Evolutionary conservation across 2,329 filamentous ascomycete species (phyloP), one percentile per base, ranked within the genome.

Genomic region (Neurospora sp.): DNA sequence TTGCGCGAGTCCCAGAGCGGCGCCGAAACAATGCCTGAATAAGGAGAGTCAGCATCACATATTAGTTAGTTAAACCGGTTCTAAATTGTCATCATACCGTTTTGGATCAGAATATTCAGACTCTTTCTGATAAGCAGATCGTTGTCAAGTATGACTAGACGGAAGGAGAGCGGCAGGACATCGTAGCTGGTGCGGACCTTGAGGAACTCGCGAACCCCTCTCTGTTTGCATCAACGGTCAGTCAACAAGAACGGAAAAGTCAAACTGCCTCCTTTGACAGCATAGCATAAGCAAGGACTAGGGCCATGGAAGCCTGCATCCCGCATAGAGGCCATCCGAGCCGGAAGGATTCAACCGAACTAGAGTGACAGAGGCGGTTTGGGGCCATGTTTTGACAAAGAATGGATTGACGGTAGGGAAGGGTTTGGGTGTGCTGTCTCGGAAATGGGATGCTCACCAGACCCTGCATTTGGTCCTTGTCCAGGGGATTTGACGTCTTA

Each of bases 101-200:
- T 98, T 80, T 98, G 95, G 66, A 93, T 93, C 74, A 99, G 86
- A 75, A 98, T 98, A 77, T 92, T 93, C 77, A 99, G 84, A 80
- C 93, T 97, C 86, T 98, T 97, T 83, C 96, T 97, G 76, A 99
- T 96, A 69, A 97, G 89, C 70, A 99, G 86, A 72, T 94, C 90
- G 72, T 93, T 98, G 81, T 99, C 96, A 79, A 99, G 92, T 73
- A 97, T 89, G 77, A 99, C 96, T 69, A 99, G 89, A 73, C 96
- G 92, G 82, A 97, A 99, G 75, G 94, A 97, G 72, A 99, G 88
- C 19, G 96, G 96, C 66, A 99, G 86, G 74, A 99, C 96, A 82
- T 99, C 96, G 84, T 99, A 99, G 80, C 94, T 97, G 41, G 93
- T 98, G 78, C 96, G 91, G 75, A 96, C 91, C 81, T 94, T 97